Evolutionary conservation across 2,329 filamentous ascomycete species (phyloP), one percentile per base, ranked within the genome.

Genomic region (Pseudogymnoascus sp.): DNA sequence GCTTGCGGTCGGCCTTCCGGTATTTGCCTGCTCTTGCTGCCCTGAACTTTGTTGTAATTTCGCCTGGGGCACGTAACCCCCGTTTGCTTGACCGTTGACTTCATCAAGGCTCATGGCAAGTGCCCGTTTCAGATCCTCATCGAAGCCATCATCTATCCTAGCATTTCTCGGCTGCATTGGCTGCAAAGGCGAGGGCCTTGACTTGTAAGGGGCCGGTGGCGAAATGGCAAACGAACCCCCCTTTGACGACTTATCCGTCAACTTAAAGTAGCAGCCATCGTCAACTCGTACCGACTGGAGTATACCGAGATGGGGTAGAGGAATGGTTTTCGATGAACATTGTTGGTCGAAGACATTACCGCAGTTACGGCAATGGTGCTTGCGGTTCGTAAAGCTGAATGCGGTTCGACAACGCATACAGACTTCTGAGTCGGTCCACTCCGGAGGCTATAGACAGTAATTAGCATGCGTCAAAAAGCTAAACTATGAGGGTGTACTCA

Each of bases 61-160:
- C 4, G 83, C 75, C 67, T 88, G 89, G 15, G 90, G 82, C 11
- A 88, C 84, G 73, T 93, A 96, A 19, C 88, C 90, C 13, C 35
- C 59, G 19, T 42, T 60, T 19, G 82, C 75, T 71, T 90, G 87
- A 44, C 83, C 87, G 73, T 93, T 90, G 40, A 91, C 90, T 69
- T 99, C 95, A 71, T 99, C 95, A 69, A 99, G 77, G 71, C 95
- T 99, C 93, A 99, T 97, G 65, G 96, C 91, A 65, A 99, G 77
- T 0, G 95, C 95, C 71, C 88, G 89, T 75, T 96, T 97, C 65
- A 99, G 78, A 73, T 99, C 95, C 67, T 97, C 93, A 73, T 99
- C 95, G 70, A 96, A 97, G 15, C 88, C 88, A 68, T 96, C 90
- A 68, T 97, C 93, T 2, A 96, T 87, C 61, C 93, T 86, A 15